Conservation (phyloP, 331 rosid genomes). For the Rhamnella rubrinervis region DNA sequence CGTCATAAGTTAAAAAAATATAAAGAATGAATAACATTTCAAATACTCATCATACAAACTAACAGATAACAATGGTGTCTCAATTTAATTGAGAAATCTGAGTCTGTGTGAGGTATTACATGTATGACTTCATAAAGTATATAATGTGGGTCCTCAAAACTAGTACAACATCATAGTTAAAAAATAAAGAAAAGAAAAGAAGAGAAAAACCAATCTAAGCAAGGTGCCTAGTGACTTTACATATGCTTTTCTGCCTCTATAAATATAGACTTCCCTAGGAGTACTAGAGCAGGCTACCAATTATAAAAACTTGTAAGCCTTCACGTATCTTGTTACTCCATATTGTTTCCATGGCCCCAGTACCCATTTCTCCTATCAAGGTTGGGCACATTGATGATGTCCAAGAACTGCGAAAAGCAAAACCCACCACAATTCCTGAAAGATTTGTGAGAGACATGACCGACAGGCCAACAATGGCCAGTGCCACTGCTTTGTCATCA, state of each 20-base stretch:
- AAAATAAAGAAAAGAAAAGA: background rate
- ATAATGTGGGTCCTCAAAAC: slow-evolving; percentile 28
- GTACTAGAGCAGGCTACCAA: slow-evolving; percentile 24
- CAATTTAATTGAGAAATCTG: too few species aligned
- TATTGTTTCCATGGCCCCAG: slow-evolving; percentile 68
- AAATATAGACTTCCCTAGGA: slow-evolving; percentile 41
- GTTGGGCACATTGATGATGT: slow-evolving; percentile 94
- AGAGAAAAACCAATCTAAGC: slow-evolving; percentile 3
- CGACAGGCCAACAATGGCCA: slow-evolving; percentile 64
- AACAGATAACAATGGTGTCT: too few species aligned
- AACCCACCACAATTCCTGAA: slow-evolving; percentile 67
- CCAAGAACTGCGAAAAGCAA: slow-evolving; percentile 77
- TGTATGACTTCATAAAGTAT: slow-evolving; percentile 19
- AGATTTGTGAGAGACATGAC: slow-evolving; percentile 78
- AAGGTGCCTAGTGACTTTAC: slow-evolving; percentile 15
- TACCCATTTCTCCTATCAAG: slow-evolving; percentile 46
- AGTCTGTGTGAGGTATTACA: background rate
- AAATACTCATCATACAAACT: too few species aligned
- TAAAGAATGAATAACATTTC: too few species aligned
- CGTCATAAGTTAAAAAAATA: too few species aligned
- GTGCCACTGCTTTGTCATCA: slow-evolving; percentile 25
- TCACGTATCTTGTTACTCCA: slow-evolving; percentile 1
- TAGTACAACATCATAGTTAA: slow-evolving; percentile 2
- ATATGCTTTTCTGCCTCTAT: slow-evolving; percentile 38
- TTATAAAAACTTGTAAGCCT: slow-evolving; percentile 1